Conservation (phyloP, 768 basidiomycete species). For the Macrolepiota dolichaula region DNA sequence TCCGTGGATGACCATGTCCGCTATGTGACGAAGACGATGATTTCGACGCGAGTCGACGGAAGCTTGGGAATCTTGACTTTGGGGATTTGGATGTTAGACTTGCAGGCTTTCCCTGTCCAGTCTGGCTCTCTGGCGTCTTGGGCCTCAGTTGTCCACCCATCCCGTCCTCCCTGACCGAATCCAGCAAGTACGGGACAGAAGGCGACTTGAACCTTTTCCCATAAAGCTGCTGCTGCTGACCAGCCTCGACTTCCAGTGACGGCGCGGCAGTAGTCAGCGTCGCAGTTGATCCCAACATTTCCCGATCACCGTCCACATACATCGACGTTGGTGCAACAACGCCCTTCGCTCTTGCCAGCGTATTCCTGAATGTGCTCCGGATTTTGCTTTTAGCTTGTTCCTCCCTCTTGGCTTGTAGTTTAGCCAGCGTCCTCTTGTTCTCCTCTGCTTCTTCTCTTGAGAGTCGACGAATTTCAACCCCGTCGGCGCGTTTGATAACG, state of each 20-base stretch:
- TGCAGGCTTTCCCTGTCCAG: slow-evolving; percentile 42
- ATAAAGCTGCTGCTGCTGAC: slow-evolving; percentile 1
- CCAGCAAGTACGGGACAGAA: slow-evolving; percentile 6
- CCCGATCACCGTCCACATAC: slow-evolving; percentile 10
- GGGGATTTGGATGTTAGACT: slow-evolving; percentile 39
- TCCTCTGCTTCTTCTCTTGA: slow-evolving; percentile 22
- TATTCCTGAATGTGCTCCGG: slow-evolving; percentile 32
- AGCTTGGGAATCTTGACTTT: slow-evolving; percentile 44
- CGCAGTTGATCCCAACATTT: not conserved
- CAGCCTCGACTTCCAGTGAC: not conserved
- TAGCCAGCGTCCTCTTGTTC: slow-evolving; percentile 22
- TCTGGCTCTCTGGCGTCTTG: slow-evolving; percentile 17
- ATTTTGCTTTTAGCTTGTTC: slow-evolving; percentile 25
- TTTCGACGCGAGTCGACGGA: slow-evolving; percentile 46
- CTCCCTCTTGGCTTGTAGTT: slow-evolving; percentile 23
- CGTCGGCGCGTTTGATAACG: slow-evolving; percentile 16
- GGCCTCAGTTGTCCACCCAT: too few species aligned
- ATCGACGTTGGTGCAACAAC: slow-evolving; percentile 21
- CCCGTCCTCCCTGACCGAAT: slow-evolving; percentile 1
- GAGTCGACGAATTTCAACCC: slow-evolving; percentile 8
- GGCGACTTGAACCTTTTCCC: slow-evolving; percentile 10
- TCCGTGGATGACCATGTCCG: slow-evolving; percentile 32
- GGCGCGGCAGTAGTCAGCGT: not conserved
- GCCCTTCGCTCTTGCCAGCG: slow-evolving; percentile 25
- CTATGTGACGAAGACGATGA: too few species aligned